Conservation (phyloP, 192 early-diverging fungal species). For the Coemansia aciculifera region DNA sequence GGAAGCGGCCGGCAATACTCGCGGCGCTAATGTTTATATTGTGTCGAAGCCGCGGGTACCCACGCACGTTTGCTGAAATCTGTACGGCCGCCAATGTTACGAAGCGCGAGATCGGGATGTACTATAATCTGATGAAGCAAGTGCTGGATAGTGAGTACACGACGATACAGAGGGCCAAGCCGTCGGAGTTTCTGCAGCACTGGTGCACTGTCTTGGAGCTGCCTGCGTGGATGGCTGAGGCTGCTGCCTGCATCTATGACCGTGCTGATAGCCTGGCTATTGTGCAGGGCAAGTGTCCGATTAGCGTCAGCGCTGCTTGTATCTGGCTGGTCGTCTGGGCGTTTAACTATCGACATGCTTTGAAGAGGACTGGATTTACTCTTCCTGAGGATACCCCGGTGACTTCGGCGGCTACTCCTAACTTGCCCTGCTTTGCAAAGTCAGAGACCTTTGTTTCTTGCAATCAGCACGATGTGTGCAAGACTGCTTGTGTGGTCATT, state of each 20-base stretch:
- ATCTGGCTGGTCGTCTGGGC: slow-evolving; percentile 63
- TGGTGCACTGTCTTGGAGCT: slow-evolving; percentile 63
- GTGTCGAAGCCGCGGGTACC: slow-evolving; percentile 59
- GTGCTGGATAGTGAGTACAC: slow-evolving; percentile 55
- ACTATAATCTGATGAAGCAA: slow-evolving; percentile 64
- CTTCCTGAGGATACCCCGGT: slow-evolving; percentile 23
- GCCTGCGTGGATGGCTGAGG: slow-evolving; percentile 54
- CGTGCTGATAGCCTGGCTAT: slow-evolving; percentile 60
- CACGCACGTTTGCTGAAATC: slow-evolving; percentile 65
- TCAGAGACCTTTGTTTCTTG: slow-evolving; percentile 40
- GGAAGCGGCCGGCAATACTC: slow-evolving; percentile 63
- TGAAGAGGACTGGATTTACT: slow-evolving; percentile 10
- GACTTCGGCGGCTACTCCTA: slow-evolving; percentile 32
- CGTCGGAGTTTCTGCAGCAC: slow-evolving; percentile 45
- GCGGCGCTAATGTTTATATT: slow-evolving; percentile 64
- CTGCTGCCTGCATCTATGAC: slow-evolving; percentile 57
- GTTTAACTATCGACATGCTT: slow-evolving; percentile 55
- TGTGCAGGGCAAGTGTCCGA: slow-evolving; percentile 65
- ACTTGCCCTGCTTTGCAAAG: slow-evolving; percentile 13
- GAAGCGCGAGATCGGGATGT: slow-evolving; percentile 64
- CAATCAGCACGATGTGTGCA: slow-evolving; percentile 60
- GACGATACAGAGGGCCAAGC: slow-evolving; percentile 51
- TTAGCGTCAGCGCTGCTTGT: slow-evolving; percentile 63
- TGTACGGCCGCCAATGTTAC: slow-evolving; percentile 62
- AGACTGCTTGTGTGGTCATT: slow-evolving; percentile 59